Conservation (phyloP, 2,329 filamentous ascomycete species). For the Stemphylium lycopersici region DNA sequence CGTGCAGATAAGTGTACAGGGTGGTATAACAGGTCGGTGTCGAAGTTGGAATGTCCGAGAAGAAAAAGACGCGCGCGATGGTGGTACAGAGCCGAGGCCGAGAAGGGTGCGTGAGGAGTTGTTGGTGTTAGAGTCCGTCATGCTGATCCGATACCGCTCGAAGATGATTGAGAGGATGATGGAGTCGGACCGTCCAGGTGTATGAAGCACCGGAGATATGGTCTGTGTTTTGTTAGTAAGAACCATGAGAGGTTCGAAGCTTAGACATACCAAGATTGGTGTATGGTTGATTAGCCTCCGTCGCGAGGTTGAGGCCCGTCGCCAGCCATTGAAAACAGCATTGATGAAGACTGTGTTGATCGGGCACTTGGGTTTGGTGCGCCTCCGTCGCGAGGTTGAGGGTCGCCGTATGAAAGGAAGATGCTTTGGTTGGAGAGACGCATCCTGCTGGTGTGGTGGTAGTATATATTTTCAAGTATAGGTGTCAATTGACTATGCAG, state of each 20-base stretch:
- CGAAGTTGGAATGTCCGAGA: neutral
- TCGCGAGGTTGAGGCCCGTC: conserved; percentile 35
- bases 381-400: conserved; percentile 43
- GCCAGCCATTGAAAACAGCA: conserved; percentile 21
- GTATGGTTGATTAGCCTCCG: conserved; percentile 34
- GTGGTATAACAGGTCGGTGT: conserved; percentile 9
- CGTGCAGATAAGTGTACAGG: conserved; percentile 16
- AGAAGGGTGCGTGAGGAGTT: conserved; percentile 1
- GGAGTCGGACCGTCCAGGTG: neutral
- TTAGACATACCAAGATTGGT: conserved; percentile 14
- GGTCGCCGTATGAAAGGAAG: conserved; percentile 21
- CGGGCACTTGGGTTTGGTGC: conserved; percentile 33
- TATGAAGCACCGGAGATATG: neutral
- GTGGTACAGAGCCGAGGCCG: conserved; percentile 7
- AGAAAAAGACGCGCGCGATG: conserved; percentile 2
- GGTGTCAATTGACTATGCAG: conserved; percentile 14
- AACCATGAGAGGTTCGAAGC: neutral
- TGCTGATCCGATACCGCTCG: neutral
- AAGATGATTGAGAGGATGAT: neutral
- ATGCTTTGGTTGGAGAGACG: conserved; percentile 17
- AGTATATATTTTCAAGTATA: conserved; percentile 5
- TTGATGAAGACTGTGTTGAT: conserved; percentile 22
- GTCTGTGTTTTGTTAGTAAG: conserved; percentile 20
- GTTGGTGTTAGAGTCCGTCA: neutral
- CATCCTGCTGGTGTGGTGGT: conserved; percentile 22